A percentile compares a stretch with the other conserved stretches of the same genome.
Evolutionary conservation across 768 basidiomycete species (phyloP).

Genomic region (Trametopsis cervina): DNA sequence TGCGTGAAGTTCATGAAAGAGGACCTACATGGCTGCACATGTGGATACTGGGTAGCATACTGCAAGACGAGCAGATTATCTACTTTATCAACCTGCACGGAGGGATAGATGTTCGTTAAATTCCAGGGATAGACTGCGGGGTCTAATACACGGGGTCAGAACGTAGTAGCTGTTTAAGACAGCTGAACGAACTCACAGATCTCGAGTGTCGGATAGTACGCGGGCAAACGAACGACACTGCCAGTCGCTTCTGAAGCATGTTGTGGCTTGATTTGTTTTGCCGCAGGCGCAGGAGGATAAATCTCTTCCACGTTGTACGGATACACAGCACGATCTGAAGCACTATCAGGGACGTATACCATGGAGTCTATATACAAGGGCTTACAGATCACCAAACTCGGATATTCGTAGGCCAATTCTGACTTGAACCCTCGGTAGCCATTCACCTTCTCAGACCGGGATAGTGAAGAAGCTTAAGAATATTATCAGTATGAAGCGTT

Average conservation of each 20-base stretch:
- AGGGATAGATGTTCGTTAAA: conserved; percentile 15
- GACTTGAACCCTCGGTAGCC: no score
- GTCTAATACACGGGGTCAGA: conserved; percentile 7
- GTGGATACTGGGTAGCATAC: conserved; percentile 10
- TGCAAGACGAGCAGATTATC: not conserved
- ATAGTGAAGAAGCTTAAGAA: no score
- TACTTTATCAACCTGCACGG: not conserved
- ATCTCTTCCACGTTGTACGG: conserved; percentile 15
- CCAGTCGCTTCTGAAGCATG: no score
- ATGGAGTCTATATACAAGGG: not conserved
- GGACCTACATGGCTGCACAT: conserved; percentile 15
- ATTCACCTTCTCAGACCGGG: no score
- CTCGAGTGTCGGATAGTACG: conserved; percentile 14
- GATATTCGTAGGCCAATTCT: no score
- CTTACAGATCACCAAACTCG: not conserved
- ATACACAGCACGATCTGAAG: conserved; percentile 18
- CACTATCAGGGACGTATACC: not conserved
- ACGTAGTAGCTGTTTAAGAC: not conserved
- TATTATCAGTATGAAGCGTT: no score
- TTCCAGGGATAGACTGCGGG: conserved; percentile 18
- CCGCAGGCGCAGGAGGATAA: conserved; percentile 9
- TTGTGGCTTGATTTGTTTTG: not conserved
- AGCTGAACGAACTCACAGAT: conserved; percentile 12
- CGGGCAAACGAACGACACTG: not conserved
- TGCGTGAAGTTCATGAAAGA: no score